Conservation (phyloP, 1,139 yeast species). For the Blastobotrys capitulatus region DNA sequence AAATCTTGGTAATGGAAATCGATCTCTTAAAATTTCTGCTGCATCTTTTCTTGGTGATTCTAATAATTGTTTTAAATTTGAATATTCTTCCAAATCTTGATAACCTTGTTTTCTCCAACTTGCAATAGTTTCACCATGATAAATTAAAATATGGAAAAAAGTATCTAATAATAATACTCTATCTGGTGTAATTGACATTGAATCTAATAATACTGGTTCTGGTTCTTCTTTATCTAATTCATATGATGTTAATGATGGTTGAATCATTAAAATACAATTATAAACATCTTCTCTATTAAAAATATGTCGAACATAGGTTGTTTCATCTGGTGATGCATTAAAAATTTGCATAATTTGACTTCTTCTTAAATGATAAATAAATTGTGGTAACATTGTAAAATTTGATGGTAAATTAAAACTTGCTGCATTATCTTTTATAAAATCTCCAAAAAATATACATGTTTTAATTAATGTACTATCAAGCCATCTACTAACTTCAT, state of each 20-base stretch:
- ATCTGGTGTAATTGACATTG: slow-evolving; percentile 56
- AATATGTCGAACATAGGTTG: slow-evolving; percentile 61
- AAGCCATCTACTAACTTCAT: slow-evolving; percentile 68
- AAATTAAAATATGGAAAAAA: slow-evolving; percentile 65
- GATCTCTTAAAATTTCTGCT: slow-evolving; percentile 56
- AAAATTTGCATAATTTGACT: slow-evolving; percentile 66
- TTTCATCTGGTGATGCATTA: slow-evolving; percentile 77
- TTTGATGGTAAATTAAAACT: slow-evolving; percentile 67
- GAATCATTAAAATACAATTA: slow-evolving; percentile 67
- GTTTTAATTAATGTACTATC: slow-evolving; percentile 69
- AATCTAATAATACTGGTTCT: slow-evolving; percentile 61
- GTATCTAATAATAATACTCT: slow-evolving; percentile 64
- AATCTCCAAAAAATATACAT: slow-evolving; percentile 75
- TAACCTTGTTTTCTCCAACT: slow-evolving; percentile 66
- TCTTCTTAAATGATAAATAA: slow-evolving; percentile 64
- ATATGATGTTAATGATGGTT: slow-evolving; percentile 64
- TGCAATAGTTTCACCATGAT: slow-evolving; percentile 63
- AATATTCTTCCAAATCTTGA: slow-evolving; percentile 61
- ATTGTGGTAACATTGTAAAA: slow-evolving; percentile 71
- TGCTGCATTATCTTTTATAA: slow-evolving; percentile 56
- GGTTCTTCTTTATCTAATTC: slow-evolving; percentile 53
- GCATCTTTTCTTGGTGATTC: slow-evolving; percentile 67
- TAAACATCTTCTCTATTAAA: slow-evolving; percentile 62
- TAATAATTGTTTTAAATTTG: slow-evolving; percentile 52
- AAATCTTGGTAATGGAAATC: slow-evolving; percentile 70